These are phyloP conservation scores for Hibiscus mutabilis DNA, from an alignment of 345 rosid genomes.

Conservation along the genomic window DNA sequence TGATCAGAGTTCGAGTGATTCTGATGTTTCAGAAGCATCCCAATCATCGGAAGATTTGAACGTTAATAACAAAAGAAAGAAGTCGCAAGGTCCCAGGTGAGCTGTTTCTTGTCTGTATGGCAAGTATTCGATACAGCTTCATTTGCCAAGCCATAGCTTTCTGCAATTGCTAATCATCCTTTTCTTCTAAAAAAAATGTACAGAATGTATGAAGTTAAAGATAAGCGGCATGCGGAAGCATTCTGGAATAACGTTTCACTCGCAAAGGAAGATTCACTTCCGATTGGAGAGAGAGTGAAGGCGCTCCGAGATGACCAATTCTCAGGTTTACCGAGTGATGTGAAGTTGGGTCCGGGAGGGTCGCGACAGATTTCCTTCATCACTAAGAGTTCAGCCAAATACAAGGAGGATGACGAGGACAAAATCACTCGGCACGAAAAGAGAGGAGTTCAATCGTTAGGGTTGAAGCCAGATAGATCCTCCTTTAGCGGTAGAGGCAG, in stretches of 20 bases:
- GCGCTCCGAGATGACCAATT: slow-evolving; percentile 47
- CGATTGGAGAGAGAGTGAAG: slow-evolving; percentile 72
- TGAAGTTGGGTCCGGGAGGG: slow-evolving; percentile 86
- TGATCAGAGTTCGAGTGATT: slow-evolving; percentile 39
- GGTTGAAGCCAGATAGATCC: slow-evolving; percentile 43
- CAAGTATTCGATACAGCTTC: not conserved
- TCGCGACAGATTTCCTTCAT: slow-evolving; percentile 75
- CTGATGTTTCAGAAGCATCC: slow-evolving; percentile 44
- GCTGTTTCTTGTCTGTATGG: slow-evolving; percentile 8
- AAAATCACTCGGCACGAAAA: slow-evolving; percentile 31
- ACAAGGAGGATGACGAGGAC: slow-evolving; percentile 54
- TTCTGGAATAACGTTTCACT: slow-evolving; percentile 54
- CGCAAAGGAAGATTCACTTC: slow-evolving; percentile 64
- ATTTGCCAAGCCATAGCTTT: not conserved
- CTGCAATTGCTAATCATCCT: slow-evolving; percentile 8
- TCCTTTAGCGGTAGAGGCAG: slow-evolving; percentile 44
- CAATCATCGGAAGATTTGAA: slow-evolving; percentile 38
- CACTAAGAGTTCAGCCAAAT: slow-evolving; percentile 52
- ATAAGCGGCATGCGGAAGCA: slow-evolving; percentile 80
- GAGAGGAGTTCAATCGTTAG: slow-evolving; percentile 81
- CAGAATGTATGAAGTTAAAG: slow-evolving; percentile 83
- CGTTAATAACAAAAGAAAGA: slow-evolving; percentile 31
- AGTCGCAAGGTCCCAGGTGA: slow-evolving; percentile 61
- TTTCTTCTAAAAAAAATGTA: not conserved
- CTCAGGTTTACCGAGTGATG: slow-evolving; percentile 33